A percentile compares a stretch with the other conserved stretches of the same genome.
These are phyloP conservation scores for Yarrowia hollandica DNA, from an alignment of 805 yeast species.

Conservation along the genomic window DNA sequence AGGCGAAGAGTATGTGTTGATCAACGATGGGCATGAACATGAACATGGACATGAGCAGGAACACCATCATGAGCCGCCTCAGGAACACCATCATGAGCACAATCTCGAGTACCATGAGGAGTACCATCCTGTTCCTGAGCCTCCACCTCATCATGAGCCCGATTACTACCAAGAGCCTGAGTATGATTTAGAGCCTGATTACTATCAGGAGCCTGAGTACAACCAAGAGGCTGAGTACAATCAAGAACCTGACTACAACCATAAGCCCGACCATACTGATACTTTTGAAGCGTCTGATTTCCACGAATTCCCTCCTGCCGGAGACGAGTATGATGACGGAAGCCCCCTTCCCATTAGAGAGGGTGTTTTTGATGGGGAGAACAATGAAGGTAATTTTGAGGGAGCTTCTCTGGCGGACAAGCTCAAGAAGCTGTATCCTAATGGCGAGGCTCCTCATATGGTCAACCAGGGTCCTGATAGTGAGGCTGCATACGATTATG, in stretches of 20 bases:
- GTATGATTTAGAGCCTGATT: background rate
- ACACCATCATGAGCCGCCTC: background rate
- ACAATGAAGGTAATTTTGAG: background rate
- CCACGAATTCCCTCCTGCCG: slow-evolving; percentile 11
- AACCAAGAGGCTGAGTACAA: background rate
- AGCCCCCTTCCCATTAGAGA: background rate
- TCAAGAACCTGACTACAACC: background rate
- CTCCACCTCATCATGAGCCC: background rate
- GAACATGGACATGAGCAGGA: too few relatives aligned
- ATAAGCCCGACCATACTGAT: background rate
- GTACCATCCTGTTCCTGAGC: slow-evolving; percentile 1
- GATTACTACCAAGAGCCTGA: background rate
- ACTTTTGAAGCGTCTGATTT: background rate
- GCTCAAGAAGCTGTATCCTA: slow-evolving; percentile 8
- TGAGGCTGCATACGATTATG: background rate
- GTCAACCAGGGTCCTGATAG: slow-evolving; percentile 10
- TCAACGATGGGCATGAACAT: too few relatives aligned
- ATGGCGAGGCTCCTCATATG: background rate
- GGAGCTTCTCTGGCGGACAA: slow-evolving; percentile 10
- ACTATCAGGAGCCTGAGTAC: background rate
- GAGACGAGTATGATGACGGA: background rate
- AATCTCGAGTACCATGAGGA: slow-evolving; percentile 7
- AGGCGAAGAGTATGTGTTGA: background rate
- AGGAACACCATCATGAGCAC: slow-evolving; percentile 3
- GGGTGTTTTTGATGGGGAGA: background rate